These are phyloP conservation scores for Lactarius tabidus DNA, from an alignment of 768 basidiomycete genomes.

Conservation along the genomic window DNA sequence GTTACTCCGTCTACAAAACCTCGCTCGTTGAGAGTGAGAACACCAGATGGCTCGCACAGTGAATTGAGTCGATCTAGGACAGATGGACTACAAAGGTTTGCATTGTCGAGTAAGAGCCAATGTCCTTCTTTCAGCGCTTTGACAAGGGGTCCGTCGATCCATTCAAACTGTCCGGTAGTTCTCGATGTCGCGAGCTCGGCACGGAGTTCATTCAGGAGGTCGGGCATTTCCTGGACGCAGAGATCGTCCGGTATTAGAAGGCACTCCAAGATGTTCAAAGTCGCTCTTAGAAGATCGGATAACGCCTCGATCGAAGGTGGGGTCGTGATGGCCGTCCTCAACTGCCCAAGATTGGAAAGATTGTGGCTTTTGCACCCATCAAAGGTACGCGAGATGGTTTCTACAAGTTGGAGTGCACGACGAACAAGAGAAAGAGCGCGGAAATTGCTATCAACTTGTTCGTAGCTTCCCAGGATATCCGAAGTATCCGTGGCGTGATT, in stretches of 20 bases:
- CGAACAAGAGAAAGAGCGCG: slow-evolving; percentile 38
- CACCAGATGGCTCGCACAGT: slow-evolving; percentile 84
- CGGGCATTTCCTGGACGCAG: slow-evolving; percentile 4
- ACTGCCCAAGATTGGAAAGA: slow-evolving; percentile 1
- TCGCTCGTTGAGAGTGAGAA: slow-evolving; percentile 81
- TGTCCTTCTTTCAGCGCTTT: slow-evolving; percentile 80
- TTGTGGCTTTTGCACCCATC: slow-evolving; percentile 23
- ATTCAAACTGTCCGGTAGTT: slow-evolving; percentile 67
- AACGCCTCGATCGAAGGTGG: slow-evolving; percentile 3
- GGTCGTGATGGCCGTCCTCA: background rate
- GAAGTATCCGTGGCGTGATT: slow-evolving; percentile 88
- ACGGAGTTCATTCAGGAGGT: slow-evolving; percentile 8
- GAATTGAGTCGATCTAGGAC: slow-evolving; percentile 96
- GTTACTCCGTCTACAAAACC: slow-evolving; percentile 77
- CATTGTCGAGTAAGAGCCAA: slow-evolving; percentile 89
- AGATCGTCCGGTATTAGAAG: slow-evolving; percentile 24
- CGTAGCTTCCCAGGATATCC: slow-evolving; percentile 94
- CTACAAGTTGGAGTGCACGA: slow-evolving; percentile 38
- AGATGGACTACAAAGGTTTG: slow-evolving; percentile 92
- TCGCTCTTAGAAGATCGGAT: slow-evolving; percentile 29
- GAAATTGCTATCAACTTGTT: slow-evolving; percentile 70
- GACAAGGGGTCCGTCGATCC: slow-evolving; percentile 92
- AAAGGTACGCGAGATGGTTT: slow-evolving; percentile 37
- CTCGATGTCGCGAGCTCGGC: slow-evolving; percentile 30
- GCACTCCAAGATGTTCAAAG: slow-evolving; percentile 32